These are phyloP conservation scores for Carex sylvatica DNA, from an alignment of 202 grass and related monocot genomes.

Conservation along the genomic window DNA sequence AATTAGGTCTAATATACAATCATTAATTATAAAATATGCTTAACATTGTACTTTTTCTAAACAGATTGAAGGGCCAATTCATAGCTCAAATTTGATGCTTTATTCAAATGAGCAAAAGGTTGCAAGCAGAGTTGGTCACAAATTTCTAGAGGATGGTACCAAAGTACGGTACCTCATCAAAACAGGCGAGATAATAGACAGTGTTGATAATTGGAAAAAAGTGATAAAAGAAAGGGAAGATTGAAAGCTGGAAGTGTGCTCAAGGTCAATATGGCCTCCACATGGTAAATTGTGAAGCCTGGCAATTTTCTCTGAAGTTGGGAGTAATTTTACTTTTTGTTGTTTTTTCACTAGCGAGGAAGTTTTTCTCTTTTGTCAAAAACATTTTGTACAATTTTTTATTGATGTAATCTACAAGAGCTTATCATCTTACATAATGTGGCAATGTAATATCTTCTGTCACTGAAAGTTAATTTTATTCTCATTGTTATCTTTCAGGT, in stretches of 20 bases:
- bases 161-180: conserved; percentile 84
- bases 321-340: conserved; percentile 4
- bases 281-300: conserved; percentile 13
- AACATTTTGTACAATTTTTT: not conserved
- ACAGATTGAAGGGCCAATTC: conserved; percentile 87
- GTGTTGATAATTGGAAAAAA: conserved; percentile 62
- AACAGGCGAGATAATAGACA: conserved; percentile 80
- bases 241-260: not conserved
- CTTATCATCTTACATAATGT: not conserved
- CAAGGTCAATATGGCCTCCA: not conserved
- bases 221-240: conserved; percentile 62
- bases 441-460: not conserved
- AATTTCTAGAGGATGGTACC: conserved; percentile 74
- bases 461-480: not conserved
- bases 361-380: not conserved
- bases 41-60: not conserved
- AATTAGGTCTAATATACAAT: not conserved
- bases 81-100: conserved; percentile 97
- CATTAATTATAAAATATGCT: conserved; percentile 26
- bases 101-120: conserved; percentile 87
- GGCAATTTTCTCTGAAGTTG: conserved; percentile 8
- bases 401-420: not conserved
- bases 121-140: conserved; percentile 77
- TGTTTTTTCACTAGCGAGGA: not conserved
- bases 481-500: not conserved